These are phyloP conservation scores for Didymosphaeria variabile DNA, from an alignment of 2,329 filamentous ascomycete species.

Conservation along the genomic window DNA sequence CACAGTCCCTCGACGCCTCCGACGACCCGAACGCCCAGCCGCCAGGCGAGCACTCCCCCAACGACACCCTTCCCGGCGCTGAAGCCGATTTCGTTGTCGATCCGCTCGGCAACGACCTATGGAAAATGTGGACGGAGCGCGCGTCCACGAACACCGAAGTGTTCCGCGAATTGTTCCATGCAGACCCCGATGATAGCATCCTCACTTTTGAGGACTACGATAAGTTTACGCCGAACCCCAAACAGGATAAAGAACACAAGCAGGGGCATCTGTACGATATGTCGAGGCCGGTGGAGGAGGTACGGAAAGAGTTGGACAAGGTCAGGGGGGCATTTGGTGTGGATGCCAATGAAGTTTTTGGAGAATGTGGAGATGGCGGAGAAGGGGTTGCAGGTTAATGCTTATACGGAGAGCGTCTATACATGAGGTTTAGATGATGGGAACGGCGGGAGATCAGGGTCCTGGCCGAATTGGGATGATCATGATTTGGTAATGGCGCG, in stretches of 20 bases:
- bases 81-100: slow-evolving; percentile 69
- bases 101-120: slow-evolving; percentile 65
- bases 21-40: slow-evolving; percentile 80
- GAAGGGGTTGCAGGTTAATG: slow-evolving; percentile 84
- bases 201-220: slow-evolving; percentile 93
- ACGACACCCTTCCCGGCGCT: slow-evolving; percentile 77
- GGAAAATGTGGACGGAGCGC: slow-evolving; percentile 72
- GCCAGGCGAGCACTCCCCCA: slow-evolving; percentile 71
- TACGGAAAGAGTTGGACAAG: slow-evolving; percentile 77
- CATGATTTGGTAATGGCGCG: neutral
- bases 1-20: slow-evolving; percentile 72
- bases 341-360: slow-evolving; percentile 93
- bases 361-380: slow-evolving; percentile 89
- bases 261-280: slow-evolving; percentile 87
- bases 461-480: neutral
- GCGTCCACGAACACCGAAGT: slow-evolving; percentile 77
- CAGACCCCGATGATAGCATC: slow-evolving; percentile 89
- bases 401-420: slow-evolving; percentile 86
- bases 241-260: slow-evolving; percentile 70
- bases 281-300: slow-evolving; percentile 69
- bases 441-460: neutral
- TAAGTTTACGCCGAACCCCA: slow-evolving; percentile 65
- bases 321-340: slow-evolving; percentile 89
- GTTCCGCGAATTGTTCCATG: slow-evolving; percentile 83
- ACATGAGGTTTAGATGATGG: slow-evolving; percentile 51